Base-by-base conservation (phyloP, 164 flowering plant genomes). In the Umbellularia californica region DNA sequence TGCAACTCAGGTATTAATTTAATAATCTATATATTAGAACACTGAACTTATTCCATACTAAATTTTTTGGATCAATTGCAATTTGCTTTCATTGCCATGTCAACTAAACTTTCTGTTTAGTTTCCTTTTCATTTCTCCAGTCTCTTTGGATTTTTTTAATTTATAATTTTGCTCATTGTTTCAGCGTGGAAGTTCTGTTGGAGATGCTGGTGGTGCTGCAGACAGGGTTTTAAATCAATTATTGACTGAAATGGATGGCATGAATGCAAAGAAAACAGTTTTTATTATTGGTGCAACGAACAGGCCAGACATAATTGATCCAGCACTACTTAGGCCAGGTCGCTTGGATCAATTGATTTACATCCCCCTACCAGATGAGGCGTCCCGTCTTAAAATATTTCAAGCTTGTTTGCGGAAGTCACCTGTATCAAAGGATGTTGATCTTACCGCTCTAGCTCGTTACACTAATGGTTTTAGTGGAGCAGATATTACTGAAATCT, bases 191-290 rank as follows among this genome's bases (percentile, higher is more conserved):
- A 81, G 84, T 66, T 79, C 83, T 55, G 86, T 76, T 41, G 92
- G 90, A 47, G 92, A 86, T 84, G 92, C 89, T 74, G 92, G 92
- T 64, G 92, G 92, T 75, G 92, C 92, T 68, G 90, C 88, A 0
- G 90, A 89, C 72, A 80, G 92, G 75, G 92, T 89, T 69, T 79
- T 89, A 84, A 89, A 89, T 78, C 92, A 87, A 70, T 85, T 89
- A 6, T 80, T 89, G 79, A 89, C 90, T 10, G 92, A 89, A 77
- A 89, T 89, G 92, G 92, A 89, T 82, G 90, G 90, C 2, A 87
- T 89, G 90, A 80, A 79, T 3, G 92, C 90, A 0, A 89, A 89
- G 79, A 89, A 89, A 70, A 89, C 90, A 3, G 92, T 89, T 58
- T 89, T 89, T 55, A 89, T 88, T 64, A 88, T 89, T 12, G 92